Evolutionary conservation across 768 basidiomycete species (phyloP).

Genomic region (Podaxis carcinomalis): DNA sequence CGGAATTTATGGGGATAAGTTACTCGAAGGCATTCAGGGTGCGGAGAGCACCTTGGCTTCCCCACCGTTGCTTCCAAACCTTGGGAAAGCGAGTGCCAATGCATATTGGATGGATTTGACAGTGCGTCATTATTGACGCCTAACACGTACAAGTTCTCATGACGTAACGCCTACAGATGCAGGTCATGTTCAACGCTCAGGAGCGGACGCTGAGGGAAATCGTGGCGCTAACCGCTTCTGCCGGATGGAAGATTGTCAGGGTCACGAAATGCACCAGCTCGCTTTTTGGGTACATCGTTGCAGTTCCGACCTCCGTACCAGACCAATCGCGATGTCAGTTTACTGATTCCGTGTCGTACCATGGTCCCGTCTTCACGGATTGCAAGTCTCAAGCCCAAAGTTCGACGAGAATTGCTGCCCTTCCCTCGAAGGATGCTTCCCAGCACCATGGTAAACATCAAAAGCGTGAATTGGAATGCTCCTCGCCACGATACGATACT

Average conservation of each 20-base stretch:
- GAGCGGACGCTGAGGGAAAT: conserved; percentile 34
- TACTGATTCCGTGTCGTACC: conserved; percentile 20
- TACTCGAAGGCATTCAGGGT: conserved; percentile 13
- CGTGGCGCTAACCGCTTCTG: conserved; percentile 19
- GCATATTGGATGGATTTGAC: conserved; percentile 30
- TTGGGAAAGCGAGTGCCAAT: conserved; percentile 32
- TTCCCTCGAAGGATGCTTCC: background rate
- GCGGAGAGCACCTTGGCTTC: conserved; percentile 19
- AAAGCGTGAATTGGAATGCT: conserved; percentile 35
- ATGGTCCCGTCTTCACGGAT: conserved; percentile 15
- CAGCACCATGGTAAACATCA: background rate
- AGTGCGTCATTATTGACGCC: conserved; percentile 19
- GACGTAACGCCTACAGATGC: conserved; percentile 27
- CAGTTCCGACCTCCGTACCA: conserved; percentile 56
- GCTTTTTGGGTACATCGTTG: conserved; percentile 68
- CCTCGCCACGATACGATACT: conserved; percentile 50
- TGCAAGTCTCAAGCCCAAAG: background rate
- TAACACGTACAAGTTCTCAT: background rate
- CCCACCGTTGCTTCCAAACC: conserved; percentile 33
- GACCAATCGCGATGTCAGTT: conserved; percentile 18
- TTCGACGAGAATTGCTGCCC: background rate
- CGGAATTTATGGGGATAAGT: conserved; percentile 16
- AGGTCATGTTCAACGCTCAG: conserved; percentile 31
- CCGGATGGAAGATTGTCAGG: conserved; percentile 30
- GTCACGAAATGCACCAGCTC: conserved; percentile 53